Evolutionary conservation across 306 rosid species (phyloP), one percentile per base, ranked within the genome.

Genomic region (Vachellia pachyceras): DNA sequence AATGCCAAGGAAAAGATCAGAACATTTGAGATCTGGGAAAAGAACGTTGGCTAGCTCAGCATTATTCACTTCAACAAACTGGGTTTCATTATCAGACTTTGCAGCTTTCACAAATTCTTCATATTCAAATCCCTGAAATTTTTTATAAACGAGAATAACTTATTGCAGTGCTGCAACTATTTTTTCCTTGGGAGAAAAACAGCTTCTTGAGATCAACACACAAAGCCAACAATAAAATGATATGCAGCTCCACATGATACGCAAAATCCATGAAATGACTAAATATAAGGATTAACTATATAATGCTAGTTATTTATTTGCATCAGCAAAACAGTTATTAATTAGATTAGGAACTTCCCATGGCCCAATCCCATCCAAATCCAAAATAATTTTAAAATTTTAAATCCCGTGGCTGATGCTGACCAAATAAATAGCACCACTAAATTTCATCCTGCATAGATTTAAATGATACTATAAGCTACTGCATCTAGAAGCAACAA

Each of bases 61-160:
- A 83, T 82, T 75, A 70, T 70, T 89, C 68, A 82, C 91, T 86
- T 84, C 97, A 66, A 95, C 86, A 65, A 95, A 95, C 82, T 93
- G 99, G 50, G 89, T 87, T 87, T 89, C 94, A 65, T 90, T 91
- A 77, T 95, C 97, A 6, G 84, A 89, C 42, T 87, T 80, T 25
- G 97, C 98, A 76, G 98, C 91, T 70, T 86, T 87, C 25, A 88
- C 80, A 84, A 93, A 93, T 77, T 91, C 98, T 65, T 89, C 89
- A 65, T 93, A 90, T 10, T 85, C 86, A 68, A 80, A 84, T 20
- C 97, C 98, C 99, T 95, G 82, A 44, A 11, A 80, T 46, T 75
- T 69, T 84, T 13, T 25, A 60, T 60, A 25, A 58, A 74, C 54
- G 73, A 54, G 22, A 41, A 69, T 73, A 71, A 70, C 47, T 54